A percentile compares a stretch with the other conserved stretches of the same genome.
Conservation (phyloP, 2,329 filamentous ascomycete genomes). For the Fusarium sp. region DNA sequence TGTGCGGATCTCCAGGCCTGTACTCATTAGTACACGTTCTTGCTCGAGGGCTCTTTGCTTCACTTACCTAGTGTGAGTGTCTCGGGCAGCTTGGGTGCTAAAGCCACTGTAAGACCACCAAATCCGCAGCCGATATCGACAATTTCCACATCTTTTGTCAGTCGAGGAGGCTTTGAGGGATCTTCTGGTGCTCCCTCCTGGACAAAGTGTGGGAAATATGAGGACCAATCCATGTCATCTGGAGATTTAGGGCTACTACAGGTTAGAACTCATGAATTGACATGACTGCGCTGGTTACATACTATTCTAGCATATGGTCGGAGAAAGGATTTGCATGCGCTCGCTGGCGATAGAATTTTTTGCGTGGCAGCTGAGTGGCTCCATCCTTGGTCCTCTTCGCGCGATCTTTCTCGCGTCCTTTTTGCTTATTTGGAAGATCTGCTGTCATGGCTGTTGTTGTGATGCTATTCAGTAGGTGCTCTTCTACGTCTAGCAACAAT, state of each 20-base stretch:
- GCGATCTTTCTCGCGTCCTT: slow-evolving; percentile 76
- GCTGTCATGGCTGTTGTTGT: slow-evolving; percentile 45
- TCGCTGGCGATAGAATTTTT: slow-evolving; percentile 95
- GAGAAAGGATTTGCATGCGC: slow-evolving; percentile 99
- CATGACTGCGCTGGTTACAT: slow-evolving; percentile 44
- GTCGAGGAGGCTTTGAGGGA: slow-evolving; percentile 43
- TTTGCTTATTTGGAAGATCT: slow-evolving; percentile 65
- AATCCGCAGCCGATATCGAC: slow-evolving; percentile 98
- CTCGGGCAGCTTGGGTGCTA: slow-evolving; percentile 84
- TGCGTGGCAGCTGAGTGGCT: slow-evolving; percentile 79
- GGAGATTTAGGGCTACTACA: slow-evolving; percentile 78
- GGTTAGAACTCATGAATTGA: slow-evolving; percentile 29
- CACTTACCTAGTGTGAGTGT: slow-evolving; percentile 82
- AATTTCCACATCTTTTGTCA: slow-evolving; percentile 81
- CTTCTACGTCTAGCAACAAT: slow-evolving; percentile 24
- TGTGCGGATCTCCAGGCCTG: slow-evolving; percentile 91
- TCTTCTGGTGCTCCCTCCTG: slow-evolving; percentile 55
- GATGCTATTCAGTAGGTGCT: slow-evolving; percentile 14
- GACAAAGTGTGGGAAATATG: slow-evolving; percentile 82
- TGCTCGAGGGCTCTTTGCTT: not conserved
- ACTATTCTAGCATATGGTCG: slow-evolving; percentile 92
- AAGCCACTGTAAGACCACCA: slow-evolving; percentile 87
- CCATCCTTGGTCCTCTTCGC: slow-evolving; percentile 65
- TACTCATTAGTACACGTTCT: slow-evolving; percentile 13
- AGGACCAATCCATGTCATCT: slow-evolving; percentile 90